Evolutionary conservation across 176 grass and related monocot genomes (phyloP).

Genomic region (Secale cereale): DNA sequence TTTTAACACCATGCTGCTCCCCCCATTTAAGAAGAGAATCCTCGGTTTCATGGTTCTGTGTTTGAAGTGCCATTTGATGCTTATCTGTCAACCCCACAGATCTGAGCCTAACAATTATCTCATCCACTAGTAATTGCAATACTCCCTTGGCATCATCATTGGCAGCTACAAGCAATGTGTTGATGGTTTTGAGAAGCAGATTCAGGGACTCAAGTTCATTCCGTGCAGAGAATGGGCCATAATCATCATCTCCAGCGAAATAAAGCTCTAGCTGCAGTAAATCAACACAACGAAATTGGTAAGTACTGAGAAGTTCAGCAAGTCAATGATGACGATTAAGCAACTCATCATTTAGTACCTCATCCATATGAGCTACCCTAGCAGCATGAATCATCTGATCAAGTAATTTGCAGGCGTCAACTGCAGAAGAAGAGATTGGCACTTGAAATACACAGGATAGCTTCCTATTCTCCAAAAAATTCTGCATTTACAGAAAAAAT

Average conservation of each 20-base stretch:
- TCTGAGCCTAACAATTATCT: slow-evolving; percentile 48
- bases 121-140: slow-evolving; percentile 39
- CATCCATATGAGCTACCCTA: slow-evolving; percentile 58
- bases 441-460: slow-evolving; percentile 50
- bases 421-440: slow-evolving; percentile 28
- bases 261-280: slow-evolving; percentile 81
- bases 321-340: background rate
- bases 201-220: slow-evolving; percentile 91
- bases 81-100: slow-evolving; percentile 25
- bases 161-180: slow-evolving; percentile 31
- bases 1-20: slow-evolving; percentile 64
- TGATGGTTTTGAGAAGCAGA: slow-evolving; percentile 44
- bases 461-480: slow-evolving; percentile 38
- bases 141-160: slow-evolving; percentile 38
- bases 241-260: slow-evolving; percentile 64
- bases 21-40: slow-evolving; percentile 81
- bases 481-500: slow-evolving; percentile 41
- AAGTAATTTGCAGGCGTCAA: slow-evolving; percentile 39
- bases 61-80: slow-evolving; percentile 38
- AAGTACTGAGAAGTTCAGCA: slow-evolving; percentile 10
- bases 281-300: background rate
- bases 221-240: slow-evolving; percentile 70
- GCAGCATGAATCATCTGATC: slow-evolving; percentile 52
- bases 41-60: slow-evolving; percentile 37
- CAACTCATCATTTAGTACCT: slow-evolving; percentile 45